Percentiles rank a stretch among this genome's conserved stretches.
Conservation (phyloP, 1,284 basidiomycete genomes). For the Laetiporus sulphureus region DNA sequence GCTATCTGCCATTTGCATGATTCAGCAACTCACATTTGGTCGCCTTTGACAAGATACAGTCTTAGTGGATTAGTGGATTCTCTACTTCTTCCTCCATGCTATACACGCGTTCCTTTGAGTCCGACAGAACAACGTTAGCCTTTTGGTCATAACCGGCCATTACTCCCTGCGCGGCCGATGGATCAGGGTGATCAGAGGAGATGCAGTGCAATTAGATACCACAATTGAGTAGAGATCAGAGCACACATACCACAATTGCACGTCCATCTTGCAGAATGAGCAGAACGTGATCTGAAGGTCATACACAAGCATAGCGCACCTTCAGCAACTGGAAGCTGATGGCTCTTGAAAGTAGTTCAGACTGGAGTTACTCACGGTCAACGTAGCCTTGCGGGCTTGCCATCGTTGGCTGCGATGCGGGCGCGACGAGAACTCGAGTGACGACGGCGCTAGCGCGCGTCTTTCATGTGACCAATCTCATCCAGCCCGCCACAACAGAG, state of each 20-base stretch:
- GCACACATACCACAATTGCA: conserved; percentile 65
- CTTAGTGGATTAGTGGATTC: conserved; percentile 94
- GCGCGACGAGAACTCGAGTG: too few relatives aligned
- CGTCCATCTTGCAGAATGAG: conserved; percentile 90
- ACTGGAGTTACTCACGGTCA: conserved; percentile 49
- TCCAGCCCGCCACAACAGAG: too few relatives aligned
- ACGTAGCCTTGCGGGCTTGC: conserved; percentile 83
- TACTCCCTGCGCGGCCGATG: conserved; percentile 56
- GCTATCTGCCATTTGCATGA: too few relatives aligned
- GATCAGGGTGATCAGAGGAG: too few relatives aligned
- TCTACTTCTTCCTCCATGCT: conserved; percentile 88
- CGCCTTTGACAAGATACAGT: conserved; percentile 94
- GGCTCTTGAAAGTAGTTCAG: conserved; percentile 1
- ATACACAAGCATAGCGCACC: conserved; percentile 4
- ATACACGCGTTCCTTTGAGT: conserved; percentile 88
- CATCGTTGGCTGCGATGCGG: conserved; percentile 35
- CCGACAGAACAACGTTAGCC: conserved; percentile 88
- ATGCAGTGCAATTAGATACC: background rate
- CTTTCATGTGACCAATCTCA: too few relatives aligned
- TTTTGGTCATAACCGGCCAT: conserved; percentile 90
- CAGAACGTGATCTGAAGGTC: conserved; percentile 65
- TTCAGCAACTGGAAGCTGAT: background rate
- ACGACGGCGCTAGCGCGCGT: too few relatives aligned
- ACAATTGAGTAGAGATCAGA: background rate
- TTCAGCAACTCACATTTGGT: conserved; percentile 87